phyloP scores from a whole-genome alignment of 108 stramenopile genomes.

The Chaetoceros tenuissimus region DNA sequence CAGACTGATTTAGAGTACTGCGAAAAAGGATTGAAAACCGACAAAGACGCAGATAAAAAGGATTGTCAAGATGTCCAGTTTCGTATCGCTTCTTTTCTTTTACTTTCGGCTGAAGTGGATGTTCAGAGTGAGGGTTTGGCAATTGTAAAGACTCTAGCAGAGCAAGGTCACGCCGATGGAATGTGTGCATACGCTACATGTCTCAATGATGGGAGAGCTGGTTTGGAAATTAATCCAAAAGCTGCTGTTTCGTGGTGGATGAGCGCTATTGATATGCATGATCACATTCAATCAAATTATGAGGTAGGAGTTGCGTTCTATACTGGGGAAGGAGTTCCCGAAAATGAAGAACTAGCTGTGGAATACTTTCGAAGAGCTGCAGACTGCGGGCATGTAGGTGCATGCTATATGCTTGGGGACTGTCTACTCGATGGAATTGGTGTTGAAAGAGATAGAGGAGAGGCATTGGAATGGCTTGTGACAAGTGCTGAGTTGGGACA shows the following conservation, averaged over 20 bases:
- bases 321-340: constrained; percentile 38
- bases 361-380: constrained; percentile 33
- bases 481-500: constrained; percentile 51
- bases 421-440: constrained; percentile 51
- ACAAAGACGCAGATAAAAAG: neutral
- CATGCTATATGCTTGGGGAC: constrained; percentile 60
- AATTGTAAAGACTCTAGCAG: constrained; percentile 17
- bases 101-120: constrained; percentile 14
- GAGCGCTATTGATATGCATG: constrained; percentile 17
- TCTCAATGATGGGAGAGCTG: constrained; percentile 40
- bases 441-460: constrained; percentile 26
- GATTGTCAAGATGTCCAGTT: constrained; percentile 13
- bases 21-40: neutral
- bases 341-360: constrained; percentile 36
- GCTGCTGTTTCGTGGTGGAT: constrained; percentile 35
- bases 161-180: constrained; percentile 18
- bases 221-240: constrained; percentile 33
- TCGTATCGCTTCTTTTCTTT: constrained; percentile 11
- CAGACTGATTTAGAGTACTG: neutral
- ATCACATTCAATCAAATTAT: constrained; percentile 35
- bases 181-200: constrained; percentile 28
- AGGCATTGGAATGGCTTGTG: constrained; percentile 48
- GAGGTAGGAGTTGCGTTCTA: constrained; percentile 49
- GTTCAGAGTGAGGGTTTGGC: constrained; percentile 20
- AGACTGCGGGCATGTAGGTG: constrained; percentile 39